A percentile compares a stretch with the other conserved stretches of the same genome.
Conservation (phyloP, 805 yeast species). For the Suhomyces prunicola region DNA sequence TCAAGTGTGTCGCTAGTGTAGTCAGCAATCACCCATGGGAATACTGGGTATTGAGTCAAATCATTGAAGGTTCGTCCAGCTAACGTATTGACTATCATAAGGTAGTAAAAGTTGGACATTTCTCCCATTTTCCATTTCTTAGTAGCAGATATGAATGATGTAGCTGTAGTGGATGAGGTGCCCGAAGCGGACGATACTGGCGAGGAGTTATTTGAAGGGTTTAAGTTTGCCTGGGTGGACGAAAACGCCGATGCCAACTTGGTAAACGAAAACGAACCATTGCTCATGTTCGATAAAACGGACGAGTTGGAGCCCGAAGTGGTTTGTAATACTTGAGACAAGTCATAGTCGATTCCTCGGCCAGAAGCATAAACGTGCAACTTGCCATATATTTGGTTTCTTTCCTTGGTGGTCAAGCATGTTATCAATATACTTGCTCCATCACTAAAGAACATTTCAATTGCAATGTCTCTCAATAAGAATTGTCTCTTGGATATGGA, state of each 20-base stretch:
- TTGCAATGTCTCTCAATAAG: constrained; percentile 72
- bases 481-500: constrained; percentile 74
- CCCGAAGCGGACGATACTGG: constrained; percentile 13
- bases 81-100: constrained; percentile 74
- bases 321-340: constrained; percentile 51
- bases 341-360: constrained; percentile 51
- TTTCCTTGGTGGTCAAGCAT: constrained; percentile 46
- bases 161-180: constrained; percentile 19
- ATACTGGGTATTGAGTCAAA: constrained; percentile 85
- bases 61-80: constrained; percentile 91
- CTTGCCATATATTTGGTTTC: constrained; percentile 56
- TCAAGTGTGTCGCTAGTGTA: constrained; percentile 71
- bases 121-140: constrained; percentile 74
- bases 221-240: background rate
- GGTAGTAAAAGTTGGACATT: constrained; percentile 77
- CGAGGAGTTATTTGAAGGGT: constrained; percentile 2
- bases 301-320: constrained; percentile 11
- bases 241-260: constrained; percentile 15
- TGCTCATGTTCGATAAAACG: background rate
- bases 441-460: constrained; percentile 71
- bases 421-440: constrained; percentile 72
- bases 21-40: constrained; percentile 89
- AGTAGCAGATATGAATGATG: constrained; percentile 46
- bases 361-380: constrained; percentile 50
- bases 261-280: constrained; percentile 24